Evolutionary conservation across 2,329 filamentous ascomycete genomes (phyloP), one percentile per base, ranked within the genome.

Genomic region (Pyrenophora teres): DNA sequence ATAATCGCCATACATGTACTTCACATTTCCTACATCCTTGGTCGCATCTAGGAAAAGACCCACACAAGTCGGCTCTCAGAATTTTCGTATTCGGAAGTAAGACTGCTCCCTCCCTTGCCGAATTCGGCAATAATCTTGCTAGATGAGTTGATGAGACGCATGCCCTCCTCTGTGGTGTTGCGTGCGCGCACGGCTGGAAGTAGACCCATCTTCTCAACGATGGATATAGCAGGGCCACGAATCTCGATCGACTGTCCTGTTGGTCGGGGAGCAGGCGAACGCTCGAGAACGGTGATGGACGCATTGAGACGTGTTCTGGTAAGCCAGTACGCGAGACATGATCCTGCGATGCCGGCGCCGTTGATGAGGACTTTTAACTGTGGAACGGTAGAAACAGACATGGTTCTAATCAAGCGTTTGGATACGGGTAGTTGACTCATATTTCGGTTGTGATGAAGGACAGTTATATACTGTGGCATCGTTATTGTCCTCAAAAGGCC

Each of bases 171-270:
- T 9, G 69, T 67, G 2, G 75, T 76, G 13, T 68, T 64, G 4
- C 63, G 60, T 1, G 61, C 59, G 8, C 72, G 71, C 25, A 80
- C 68, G 0, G 63, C 63, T 1, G 62, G 56, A 39, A 76, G 69
- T 13, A 79, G 56, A 1, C 75, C 75, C 56, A 80, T 71, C 31
- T 67, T 69, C 18, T 65, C 60, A 38, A 80, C 74, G 10, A 78
- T 67, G 6, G 74, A 65, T 13, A 79, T 66, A 0, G 73, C 77
- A 4, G 70, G 58, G 2, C 70, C 75, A 23, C 77, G 76, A 3
- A 80, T 72, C 54, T 81, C 78, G 35, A 80, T 64, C 16, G 77
- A 71, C 51, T 78, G 76, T 2, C 78, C 78, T 19, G 74, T 73
- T 3, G 64, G 67, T 10, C 76, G 69, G 12, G 75, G 70, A 13